A percentile compares a stretch with the other conserved stretches of the same genome.
These are phyloP conservation scores for Rhizopus stolonifer DNA, from an alignment of 371 early-diverging fungal species.

Conservation along the genomic window DNA sequence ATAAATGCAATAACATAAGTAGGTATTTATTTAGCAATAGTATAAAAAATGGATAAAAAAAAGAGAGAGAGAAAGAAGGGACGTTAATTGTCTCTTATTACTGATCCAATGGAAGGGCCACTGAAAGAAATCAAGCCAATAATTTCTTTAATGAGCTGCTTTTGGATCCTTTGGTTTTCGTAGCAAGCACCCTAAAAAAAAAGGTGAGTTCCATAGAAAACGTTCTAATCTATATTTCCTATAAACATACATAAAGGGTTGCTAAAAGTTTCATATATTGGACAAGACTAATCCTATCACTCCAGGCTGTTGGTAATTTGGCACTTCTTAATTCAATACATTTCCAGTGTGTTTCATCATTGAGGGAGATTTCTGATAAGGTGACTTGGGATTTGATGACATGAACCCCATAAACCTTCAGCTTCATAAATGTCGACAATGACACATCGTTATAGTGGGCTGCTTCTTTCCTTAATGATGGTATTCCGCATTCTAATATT, in stretches of 20 bases:
- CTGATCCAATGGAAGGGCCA: constrained; percentile 17
- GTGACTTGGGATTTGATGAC: constrained; percentile 16
- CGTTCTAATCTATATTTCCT: constrained; percentile 9
- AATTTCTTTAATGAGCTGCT: constrained; percentile 16
- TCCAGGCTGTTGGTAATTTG: constrained; percentile 19
- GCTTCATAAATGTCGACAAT: constrained; percentile 15
- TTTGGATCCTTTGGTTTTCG: constrained; percentile 13
- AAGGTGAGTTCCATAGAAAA: constrained; percentile 14
- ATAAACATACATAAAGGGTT: constrained; percentile 18
- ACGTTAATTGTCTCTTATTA: constrained; percentile 14
- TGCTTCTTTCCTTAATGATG: constrained; percentile 20
- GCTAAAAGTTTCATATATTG: constrained; percentile 21
- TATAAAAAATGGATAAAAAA: constrained; percentile 5
- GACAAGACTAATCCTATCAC: constrained; percentile 15
- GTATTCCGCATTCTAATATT: constrained; percentile 19
- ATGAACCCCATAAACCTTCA: constrained; percentile 12
- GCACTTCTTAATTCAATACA: constrained; percentile 11
- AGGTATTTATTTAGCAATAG: constrained; percentile 7
- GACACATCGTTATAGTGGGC: constrained; percentile 17
- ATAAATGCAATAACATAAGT: constrained; percentile 8
- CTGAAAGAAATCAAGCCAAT: constrained; percentile 17
- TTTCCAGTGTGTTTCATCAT: constrained; percentile 21
- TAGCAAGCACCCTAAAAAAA: constrained; percentile 14
- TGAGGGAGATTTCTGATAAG: constrained; percentile 17
- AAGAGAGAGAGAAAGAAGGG: constrained; percentile 1